These are phyloP conservation scores for Ceratocystis cubensis DNA, from an alignment of 2,329 filamentous ascomycete genomes.

Conservation along the genomic window DNA sequence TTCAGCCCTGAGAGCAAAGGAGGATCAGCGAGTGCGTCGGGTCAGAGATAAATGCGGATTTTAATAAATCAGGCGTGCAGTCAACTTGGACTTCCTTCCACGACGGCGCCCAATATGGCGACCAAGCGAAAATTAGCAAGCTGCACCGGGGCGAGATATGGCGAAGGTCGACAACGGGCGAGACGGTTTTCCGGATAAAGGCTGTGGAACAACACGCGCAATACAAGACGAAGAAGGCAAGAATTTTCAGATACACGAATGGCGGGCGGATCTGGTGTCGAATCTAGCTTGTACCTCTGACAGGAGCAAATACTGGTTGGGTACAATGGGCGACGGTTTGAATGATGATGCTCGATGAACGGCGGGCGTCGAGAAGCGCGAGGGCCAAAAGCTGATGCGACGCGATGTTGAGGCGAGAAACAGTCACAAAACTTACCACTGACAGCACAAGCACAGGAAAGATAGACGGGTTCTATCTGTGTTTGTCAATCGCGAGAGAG, in stretches of 20 bases:
- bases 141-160: not conserved
- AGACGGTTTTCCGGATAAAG: not conserved
- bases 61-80: not conserved
- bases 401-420: not conserved
- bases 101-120: not conserved
- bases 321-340: not conserved
- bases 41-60: not conserved
- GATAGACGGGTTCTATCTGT: not conserved
- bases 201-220: not conserved
- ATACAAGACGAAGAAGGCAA: conserved; percentile 2
- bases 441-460: not conserved
- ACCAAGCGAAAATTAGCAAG: not conserved
- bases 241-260: conserved; percentile 2
- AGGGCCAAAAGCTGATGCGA: not conserved
- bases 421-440: not conserved
- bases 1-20: not conserved
- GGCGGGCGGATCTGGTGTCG: not conserved
- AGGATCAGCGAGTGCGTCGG: not conserved
- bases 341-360: not conserved
- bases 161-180: not conserved
- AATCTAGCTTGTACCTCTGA: conserved; percentile 1
- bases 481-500: not conserved
- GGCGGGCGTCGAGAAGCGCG: not conserved
- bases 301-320: not conserved
- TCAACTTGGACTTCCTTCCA: not conserved